A percentile compares a stretch with the other conserved stretches of the same genome.
Conservation (phyloP, 73 alveolate species). For the Paramecium sonneborni region DNA sequence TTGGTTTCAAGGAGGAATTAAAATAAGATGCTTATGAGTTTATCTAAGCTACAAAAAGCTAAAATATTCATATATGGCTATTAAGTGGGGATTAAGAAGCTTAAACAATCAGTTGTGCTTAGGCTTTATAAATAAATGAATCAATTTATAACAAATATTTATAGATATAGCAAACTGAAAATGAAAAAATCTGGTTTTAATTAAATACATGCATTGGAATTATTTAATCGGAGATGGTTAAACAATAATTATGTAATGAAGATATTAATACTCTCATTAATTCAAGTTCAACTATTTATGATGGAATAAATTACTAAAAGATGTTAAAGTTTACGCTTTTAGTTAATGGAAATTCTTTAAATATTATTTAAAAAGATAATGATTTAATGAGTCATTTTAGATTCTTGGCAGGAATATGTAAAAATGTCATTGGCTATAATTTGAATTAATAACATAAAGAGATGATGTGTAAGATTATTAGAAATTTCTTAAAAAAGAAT, state of each 20-base stretch:
- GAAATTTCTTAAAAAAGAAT: constrained; percentile 3
- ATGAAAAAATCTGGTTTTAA: background rate
- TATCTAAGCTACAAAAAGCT: background rate
- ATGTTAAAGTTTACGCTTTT: background rate
- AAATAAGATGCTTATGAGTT: constrained; percentile 44
- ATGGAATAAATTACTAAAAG: background rate
- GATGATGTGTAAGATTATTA: background rate
- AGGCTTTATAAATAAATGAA: background rate
- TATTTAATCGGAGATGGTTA: background rate
- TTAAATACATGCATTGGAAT: background rate
- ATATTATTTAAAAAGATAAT: background rate
- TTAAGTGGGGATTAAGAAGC: constrained; percentile 50
- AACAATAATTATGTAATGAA: background rate
- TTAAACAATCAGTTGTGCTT: constrained; percentile 40
- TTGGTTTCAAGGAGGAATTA: constrained; percentile 63
- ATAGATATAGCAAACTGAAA: background rate
- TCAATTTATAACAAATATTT: background rate
- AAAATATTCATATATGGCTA: constrained; percentile 50
- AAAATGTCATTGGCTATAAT: constrained; percentile 49
- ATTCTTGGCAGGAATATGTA: constrained; percentile 39
- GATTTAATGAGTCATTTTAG: constrained; percentile 47
- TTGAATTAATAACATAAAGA: constrained; percentile 54
- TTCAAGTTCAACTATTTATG: background rate
- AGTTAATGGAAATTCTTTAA: constrained; percentile 45
- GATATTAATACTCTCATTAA: background rate